phyloP scores from a whole-genome alignment of 805 yeast species.

The Teunomyces gatunensis region DNA sequence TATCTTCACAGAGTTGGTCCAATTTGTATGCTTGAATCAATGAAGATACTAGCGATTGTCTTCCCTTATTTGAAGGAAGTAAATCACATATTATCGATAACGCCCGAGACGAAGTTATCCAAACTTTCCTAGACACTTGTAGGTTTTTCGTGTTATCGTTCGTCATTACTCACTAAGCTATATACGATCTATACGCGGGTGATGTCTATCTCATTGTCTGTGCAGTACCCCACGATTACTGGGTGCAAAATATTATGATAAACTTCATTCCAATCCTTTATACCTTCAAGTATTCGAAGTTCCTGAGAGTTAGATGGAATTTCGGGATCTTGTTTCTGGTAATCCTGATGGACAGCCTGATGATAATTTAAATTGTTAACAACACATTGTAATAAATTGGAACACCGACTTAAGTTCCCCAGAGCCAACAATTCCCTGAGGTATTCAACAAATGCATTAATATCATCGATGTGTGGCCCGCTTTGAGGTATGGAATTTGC shows the following conservation, averaged over 20 bases:
- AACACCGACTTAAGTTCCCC: slow-evolving; percentile 15
- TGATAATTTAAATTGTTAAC: slow-evolving; percentile 5
- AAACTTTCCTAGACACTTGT: slow-evolving; percentile 15
- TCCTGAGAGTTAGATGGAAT: neutral
- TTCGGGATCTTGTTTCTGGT: neutral
- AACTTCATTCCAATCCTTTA: slow-evolving; percentile 19
- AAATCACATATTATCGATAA: slow-evolving; percentile 30
- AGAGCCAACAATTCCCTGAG: slow-evolving; percentile 16
- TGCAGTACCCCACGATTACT: slow-evolving; percentile 8
- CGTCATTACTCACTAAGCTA: neutral
- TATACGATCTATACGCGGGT: no score
- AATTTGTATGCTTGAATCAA: slow-evolving; percentile 44
- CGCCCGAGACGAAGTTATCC: slow-evolving; percentile 18
- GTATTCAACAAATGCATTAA: slow-evolving; percentile 17
- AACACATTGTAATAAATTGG: slow-evolving; percentile 15
- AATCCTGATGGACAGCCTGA: slow-evolving; percentile 6
- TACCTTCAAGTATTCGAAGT: slow-evolving; percentile 9
- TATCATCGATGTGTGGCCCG: slow-evolving; percentile 38
- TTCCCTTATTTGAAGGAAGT: slow-evolving; percentile 52
- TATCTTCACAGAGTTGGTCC: slow-evolving; percentile 18
- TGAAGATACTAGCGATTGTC: slow-evolving; percentile 45
- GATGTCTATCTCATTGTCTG: neutral
- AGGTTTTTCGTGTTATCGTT: slow-evolving; percentile 1
- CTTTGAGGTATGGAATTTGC: slow-evolving; percentile 22
- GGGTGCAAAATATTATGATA: slow-evolving; percentile 5